phyloP scores from a whole-genome alignment of 2,329 filamentous ascomycete species.

The Fusarium nodosum region DNA sequence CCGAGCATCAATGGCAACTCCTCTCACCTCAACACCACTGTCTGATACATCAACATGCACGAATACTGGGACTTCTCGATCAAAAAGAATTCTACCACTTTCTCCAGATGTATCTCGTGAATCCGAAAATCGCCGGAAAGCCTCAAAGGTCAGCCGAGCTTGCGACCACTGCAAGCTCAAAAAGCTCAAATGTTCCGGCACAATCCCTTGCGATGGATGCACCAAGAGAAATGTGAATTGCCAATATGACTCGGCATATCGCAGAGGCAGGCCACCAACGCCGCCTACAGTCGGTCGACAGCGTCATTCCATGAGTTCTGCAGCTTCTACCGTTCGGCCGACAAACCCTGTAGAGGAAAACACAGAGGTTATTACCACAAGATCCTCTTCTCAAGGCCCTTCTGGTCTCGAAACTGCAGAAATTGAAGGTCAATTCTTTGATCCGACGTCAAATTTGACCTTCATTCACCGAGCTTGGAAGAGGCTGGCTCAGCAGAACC shows the following conservation, averaged over 20 bases:
- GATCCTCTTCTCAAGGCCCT: constrained; percentile 51
- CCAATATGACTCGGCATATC: constrained; percentile 55
- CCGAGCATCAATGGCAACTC: constrained; percentile 28
- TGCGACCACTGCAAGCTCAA: constrained; percentile 58
- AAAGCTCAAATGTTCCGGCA: constrained; percentile 57
- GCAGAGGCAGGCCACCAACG: constrained; percentile 56
- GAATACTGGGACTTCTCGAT: background rate
- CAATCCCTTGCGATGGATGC: constrained; percentile 54
- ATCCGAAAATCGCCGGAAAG: constrained; percentile 42
- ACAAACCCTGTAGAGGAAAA: background rate
- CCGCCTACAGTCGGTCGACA: constrained; percentile 45
- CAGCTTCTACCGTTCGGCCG: constrained; percentile 20
- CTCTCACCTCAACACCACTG: constrained; percentile 30
- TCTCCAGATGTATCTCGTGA: constrained; percentile 29
- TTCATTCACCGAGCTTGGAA: constrained; percentile 67
- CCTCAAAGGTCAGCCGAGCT: constrained; percentile 50
- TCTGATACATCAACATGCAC: constrained; percentile 34
- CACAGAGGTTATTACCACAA: background rate
- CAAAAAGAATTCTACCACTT: constrained; percentile 25
- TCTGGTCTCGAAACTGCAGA: constrained; percentile 63
- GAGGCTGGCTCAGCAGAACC: constrained; percentile 61
- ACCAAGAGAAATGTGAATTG: constrained; percentile 49
- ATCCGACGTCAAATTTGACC: constrained; percentile 65
- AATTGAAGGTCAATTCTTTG: constrained; percentile 66
- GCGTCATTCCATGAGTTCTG: constrained; percentile 18